Evolutionary conservation across 2,329 filamentous ascomycete species (phyloP), one percentile per base, ranked within the genome.

Genomic region (Pleomassaria siparia): DNA sequence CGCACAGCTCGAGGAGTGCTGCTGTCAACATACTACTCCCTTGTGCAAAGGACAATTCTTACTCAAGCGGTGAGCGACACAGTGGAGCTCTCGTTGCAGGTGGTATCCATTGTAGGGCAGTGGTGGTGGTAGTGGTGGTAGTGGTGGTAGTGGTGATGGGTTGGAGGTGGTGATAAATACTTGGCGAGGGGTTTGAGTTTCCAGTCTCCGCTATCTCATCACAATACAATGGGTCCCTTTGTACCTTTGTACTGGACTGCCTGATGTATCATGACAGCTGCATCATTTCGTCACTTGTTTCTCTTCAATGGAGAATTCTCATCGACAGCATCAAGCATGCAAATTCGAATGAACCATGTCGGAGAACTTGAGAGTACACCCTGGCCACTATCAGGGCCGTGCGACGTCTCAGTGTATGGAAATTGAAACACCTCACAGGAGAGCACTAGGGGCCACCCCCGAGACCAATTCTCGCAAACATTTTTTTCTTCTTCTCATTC

Each of bases 1-100:
- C 40, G 50, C 53, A 53, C 50, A 33, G 53, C 42, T 46, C 53
- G 39, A 8, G 30, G 41, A 44, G 41, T 29, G 49, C 24, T 47
- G 29, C 29, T 21, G 36, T 37, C 25, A 40, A 37, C 25, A 30
- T 21, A 28, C 18, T 40, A 43, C 18, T 6, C 24, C 26, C 43
- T 43, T 33, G 41, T 42, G 39, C 35, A 16, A 16, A 10, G 33
- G n/a, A n/a, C n/a, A n/a, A n/a, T n/a, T n/a, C n/a, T n/a, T n/a
- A n/a, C n/a, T n/a, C n/a, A 21, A 16, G 44, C 44, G 25, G 21
- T 41, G 28, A 41, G 20, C 24, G 25, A 42, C 4, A 26, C 28
- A 21, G 44, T 33, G 37, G 40, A 46, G 37, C 36, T 13, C 24
- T 42, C n/a, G 44, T 46, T 15, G 36, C 44, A 46, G 44, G 21